These are phyloP conservation scores for Corymbia calophylla DNA, from an alignment of 441 rosid species.

Conservation along the genomic window DNA sequence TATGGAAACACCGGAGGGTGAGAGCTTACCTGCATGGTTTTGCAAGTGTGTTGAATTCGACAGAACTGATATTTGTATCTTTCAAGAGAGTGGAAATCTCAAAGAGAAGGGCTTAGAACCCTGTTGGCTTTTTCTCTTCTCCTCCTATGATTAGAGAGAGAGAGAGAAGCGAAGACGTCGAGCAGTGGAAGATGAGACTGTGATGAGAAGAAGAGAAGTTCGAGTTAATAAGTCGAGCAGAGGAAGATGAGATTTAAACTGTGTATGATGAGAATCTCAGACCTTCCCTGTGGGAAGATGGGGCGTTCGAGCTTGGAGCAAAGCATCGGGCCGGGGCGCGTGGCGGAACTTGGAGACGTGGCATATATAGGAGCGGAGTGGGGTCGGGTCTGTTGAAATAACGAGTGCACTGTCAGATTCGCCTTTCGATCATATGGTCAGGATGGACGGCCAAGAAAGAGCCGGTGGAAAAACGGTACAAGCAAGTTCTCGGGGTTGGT, in stretches of 20 bases:
- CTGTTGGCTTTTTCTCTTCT: background rate
- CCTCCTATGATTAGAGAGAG: background rate
- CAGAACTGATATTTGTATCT: background rate
- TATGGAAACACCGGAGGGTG: background rate
- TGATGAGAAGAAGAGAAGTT: no score
- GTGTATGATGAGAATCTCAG: accelerated
- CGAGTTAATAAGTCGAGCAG: no score
- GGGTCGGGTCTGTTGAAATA: background rate
- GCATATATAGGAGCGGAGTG: background rate
- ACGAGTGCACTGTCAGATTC: background rate
- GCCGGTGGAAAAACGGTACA: background rate
- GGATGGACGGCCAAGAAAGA: background rate
- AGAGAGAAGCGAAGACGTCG: background rate
- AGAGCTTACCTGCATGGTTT: background rate
- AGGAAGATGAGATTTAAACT: background rate
- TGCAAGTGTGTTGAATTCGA: background rate
- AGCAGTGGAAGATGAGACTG: background rate
- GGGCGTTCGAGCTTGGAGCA: background rate
- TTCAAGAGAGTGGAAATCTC: background rate
- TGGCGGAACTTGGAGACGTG: background rate
- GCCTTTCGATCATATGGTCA: background rate
- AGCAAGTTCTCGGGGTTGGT: background rate
- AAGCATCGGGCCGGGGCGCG: background rate
- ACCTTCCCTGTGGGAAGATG: background rate
- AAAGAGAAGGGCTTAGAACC: background rate